These are phyloP conservation scores for Dactylellina haptotyla DNA, from an alignment of 2,329 filamentous ascomycete species.

Conservation along the genomic window DNA sequence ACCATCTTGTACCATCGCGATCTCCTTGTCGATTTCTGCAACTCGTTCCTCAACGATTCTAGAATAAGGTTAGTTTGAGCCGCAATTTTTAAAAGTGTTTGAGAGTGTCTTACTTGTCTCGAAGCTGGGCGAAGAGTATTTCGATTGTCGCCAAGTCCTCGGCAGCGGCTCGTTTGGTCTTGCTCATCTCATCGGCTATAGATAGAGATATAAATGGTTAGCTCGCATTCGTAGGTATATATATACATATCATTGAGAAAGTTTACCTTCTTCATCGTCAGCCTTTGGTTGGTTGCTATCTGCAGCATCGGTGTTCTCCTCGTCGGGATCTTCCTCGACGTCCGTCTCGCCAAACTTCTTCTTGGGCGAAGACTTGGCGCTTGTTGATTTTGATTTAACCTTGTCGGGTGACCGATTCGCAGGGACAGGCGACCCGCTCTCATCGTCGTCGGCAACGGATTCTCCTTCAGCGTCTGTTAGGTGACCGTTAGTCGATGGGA, in stretches of 20 bases:
- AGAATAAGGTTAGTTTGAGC: slow-evolving; percentile 56
- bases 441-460: slow-evolving; percentile 37
- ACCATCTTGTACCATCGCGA: slow-evolving; percentile 70
- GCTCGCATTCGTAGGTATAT: slow-evolving; percentile 64
- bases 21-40: slow-evolving; percentile 77
- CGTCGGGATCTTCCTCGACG: slow-evolving; percentile 62
- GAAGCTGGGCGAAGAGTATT: slow-evolving; percentile 85
- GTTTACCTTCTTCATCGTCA: slow-evolving; percentile 63
- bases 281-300: slow-evolving; percentile 30
- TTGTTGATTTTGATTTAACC: slow-evolving; percentile 28
- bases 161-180: slow-evolving; percentile 79
- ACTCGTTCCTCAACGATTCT: slow-evolving; percentile 91
- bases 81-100: slow-evolving; percentile 10
- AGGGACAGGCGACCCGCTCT: slow-evolving; percentile 40
- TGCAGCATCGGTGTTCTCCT: slow-evolving; percentile 59
- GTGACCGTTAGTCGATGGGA: slow-evolving; percentile 45
- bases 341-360: slow-evolving; percentile 61
- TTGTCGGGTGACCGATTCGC: slow-evolving; percentile 36
- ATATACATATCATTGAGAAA: slow-evolving; percentile 60
- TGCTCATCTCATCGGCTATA: slow-evolving; percentile 70
- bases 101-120: slow-evolving; percentile 67
- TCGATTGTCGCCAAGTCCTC: slow-evolving; percentile 83
- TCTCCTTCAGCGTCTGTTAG: slow-evolving; percentile 38
- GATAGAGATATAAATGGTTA: slow-evolving; percentile 60
- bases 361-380: slow-evolving; percentile 54